phyloP scores from a whole-genome alignment of 1,284 basidiomycete species.

The Ganoderma lingzhi region DNA sequence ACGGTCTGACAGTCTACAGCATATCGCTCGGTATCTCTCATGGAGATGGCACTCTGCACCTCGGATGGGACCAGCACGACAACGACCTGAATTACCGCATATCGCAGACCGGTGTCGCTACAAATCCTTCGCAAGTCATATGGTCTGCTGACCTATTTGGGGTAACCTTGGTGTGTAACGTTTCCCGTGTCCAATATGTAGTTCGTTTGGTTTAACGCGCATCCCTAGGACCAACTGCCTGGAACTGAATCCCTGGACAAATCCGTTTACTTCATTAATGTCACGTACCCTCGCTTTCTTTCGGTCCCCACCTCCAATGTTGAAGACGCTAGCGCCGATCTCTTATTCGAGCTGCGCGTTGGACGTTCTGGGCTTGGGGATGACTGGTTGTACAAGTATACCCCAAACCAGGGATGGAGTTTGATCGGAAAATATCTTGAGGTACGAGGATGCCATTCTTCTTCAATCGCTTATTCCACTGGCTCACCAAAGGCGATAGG shows the following conservation, averaged over 20 bases:
- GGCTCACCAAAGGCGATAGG: constrained; percentile 29
- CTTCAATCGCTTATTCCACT: neutral
- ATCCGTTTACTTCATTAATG: constrained; percentile 45
- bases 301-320: constrained; percentile 33
- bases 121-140: constrained; percentile 36
- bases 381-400: constrained; percentile 52
- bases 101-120: constrained; percentile 44
- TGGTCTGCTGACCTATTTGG: constrained; percentile 44
- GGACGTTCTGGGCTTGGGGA: constrained; percentile 52
- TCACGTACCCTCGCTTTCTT: constrained; percentile 53
- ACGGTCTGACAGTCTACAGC: constrained; percentile 29
- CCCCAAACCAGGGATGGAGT: constrained; percentile 43
- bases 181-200: neutral
- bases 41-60: constrained; percentile 50
- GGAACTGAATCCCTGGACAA: constrained; percentile 48
- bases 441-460: constrained; percentile 20
- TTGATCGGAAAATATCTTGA: constrained; percentile 48
- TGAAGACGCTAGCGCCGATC: constrained; percentile 33
- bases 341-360: constrained; percentile 50
- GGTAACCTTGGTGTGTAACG: constrained; percentile 29
- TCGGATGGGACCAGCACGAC: constrained; percentile 54
- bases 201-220: neutral
- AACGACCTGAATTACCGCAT: constrained; percentile 50
- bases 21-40: constrained; percentile 52
- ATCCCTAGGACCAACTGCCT: constrained; percentile 45